phyloP scores from a whole-genome alignment of 1,139 yeast species.

The Candida dubliniensis region DNA sequence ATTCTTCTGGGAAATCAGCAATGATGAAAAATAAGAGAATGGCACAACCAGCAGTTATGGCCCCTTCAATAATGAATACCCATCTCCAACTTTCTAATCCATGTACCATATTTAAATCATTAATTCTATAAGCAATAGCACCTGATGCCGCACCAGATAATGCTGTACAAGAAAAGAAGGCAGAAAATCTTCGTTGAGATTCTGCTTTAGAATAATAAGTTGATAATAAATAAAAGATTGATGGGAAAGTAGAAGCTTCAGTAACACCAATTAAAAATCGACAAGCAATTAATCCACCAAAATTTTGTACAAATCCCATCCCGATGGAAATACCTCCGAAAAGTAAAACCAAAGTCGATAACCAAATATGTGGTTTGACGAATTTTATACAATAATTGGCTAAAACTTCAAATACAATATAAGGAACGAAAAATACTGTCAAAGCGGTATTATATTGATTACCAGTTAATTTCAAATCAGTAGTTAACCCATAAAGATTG shows the following conservation, averaged over 20 bases:
- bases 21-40: conserved; percentile 60
- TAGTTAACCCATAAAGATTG: conserved; percentile 60
- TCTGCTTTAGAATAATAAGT: conserved; percentile 58
- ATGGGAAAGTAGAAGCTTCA: conserved; percentile 74
- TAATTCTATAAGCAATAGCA: conserved; percentile 43
- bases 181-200: conserved; percentile 66
- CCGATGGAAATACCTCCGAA: conserved; percentile 68
- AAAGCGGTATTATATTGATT: conserved; percentile 62
- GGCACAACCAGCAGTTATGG: conserved; percentile 61
- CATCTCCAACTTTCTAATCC: conserved; percentile 66
- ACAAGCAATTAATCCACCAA: conserved; percentile 58
- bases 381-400: conserved; percentile 63
- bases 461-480: conserved; percentile 52
- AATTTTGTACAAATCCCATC: conserved; percentile 61
- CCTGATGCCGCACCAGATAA: conserved; percentile 46
- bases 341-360: conserved; percentile 52
- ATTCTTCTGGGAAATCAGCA: conserved; percentile 48
- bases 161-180: conserved; percentile 55
- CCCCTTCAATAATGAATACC: conserved; percentile 74
- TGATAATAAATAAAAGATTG: conserved; percentile 66
- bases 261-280: conserved; percentile 64
- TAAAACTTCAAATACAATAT: conserved; percentile 63
- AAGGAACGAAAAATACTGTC: conserved; percentile 73
- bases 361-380: conserved; percentile 66
- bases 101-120: conserved; percentile 37